phyloP scores from a whole-genome alignment of 305 asterid genomes.

The Fraxinus sp. region DNA sequence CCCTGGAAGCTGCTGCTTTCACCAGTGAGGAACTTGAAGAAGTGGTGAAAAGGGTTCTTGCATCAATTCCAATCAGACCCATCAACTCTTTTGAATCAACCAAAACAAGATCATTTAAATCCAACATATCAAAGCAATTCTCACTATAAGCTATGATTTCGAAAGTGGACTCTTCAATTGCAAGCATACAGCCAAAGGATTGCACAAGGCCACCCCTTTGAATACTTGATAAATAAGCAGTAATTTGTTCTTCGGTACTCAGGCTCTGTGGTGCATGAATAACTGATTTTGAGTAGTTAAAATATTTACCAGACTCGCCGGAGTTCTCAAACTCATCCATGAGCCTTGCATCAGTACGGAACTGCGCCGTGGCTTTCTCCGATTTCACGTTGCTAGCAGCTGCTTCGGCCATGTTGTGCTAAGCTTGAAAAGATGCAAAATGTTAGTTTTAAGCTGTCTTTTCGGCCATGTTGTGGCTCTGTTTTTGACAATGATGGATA shows the following conservation, averaged over 20 bases:
- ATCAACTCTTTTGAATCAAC: constrained; percentile 2
- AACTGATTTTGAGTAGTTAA: constrained; percentile 51
- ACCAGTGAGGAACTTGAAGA: constrained; percentile 44
- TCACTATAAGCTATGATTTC: constrained; percentile 53
- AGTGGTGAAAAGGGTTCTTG: constrained; percentile 48
- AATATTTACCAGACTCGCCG: constrained; percentile 44
- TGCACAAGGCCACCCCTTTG: constrained; percentile 75
- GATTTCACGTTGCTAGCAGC: constrained; percentile 30
- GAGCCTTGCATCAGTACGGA: constrained; percentile 52
- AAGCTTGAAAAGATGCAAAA: constrained; percentile 30
- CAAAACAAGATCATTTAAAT: constrained; percentile 25
- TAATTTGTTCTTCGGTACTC: constrained; percentile 36
- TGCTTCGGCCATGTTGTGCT: not conserved
- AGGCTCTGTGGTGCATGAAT: constrained; percentile 9
- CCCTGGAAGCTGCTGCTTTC: constrained; percentile 39
- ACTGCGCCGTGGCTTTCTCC: constrained; percentile 38
- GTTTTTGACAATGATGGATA: not conserved
- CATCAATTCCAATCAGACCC: constrained; percentile 53
- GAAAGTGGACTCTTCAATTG: constrained; percentile 44
- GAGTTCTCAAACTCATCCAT: constrained; percentile 45
- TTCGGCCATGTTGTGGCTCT: not conserved
- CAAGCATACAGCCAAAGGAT: constrained; percentile 68
- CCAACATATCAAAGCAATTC: constrained; percentile 57
- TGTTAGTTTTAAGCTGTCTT: not conserved
- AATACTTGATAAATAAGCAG: constrained; percentile 47